Percentiles rank a stretch among this genome's conserved stretches.
phyloP scores from a whole-genome alignment of 202 grass and related monocot species.

The Alloteropsis angusta region DNA sequence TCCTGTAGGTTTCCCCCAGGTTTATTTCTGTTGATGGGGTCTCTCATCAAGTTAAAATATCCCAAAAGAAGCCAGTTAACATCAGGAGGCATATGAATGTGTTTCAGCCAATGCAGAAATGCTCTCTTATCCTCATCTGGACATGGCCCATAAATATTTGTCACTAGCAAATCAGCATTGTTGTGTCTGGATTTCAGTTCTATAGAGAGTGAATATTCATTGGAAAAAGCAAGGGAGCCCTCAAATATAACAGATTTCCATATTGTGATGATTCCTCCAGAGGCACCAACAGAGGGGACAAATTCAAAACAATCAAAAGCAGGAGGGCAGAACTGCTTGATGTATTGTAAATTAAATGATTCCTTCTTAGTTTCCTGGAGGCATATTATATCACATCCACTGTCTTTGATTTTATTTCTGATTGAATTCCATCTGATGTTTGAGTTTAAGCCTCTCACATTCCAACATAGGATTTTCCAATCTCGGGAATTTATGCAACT shows the following conservation, averaged over 20 bases:
- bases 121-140: background rate
- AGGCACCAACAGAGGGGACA: background rate
- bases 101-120: background rate
- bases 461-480: no score
- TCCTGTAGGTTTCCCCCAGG: no score
- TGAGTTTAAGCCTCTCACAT: no score
- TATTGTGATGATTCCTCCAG: rapidly evolving
- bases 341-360: rapidly evolving
- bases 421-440: no score
- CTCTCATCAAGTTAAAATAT: background rate
- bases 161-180: background rate
- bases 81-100: background rate
- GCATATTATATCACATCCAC: background rate
- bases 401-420: no score
- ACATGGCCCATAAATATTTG: background rate
- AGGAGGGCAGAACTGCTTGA: background rate
- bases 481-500: no score
- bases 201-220: background rate
- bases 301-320: background rate
- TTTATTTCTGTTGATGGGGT: background rate
- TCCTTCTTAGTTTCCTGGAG: background rate
- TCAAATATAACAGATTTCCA: background rate
- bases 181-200: background rate
- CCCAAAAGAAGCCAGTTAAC: background rate
- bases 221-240: rapidly evolving